Base-by-base conservation (phyloP, 768 basidiomycete genomes). In the Boletus rubropictus region DNA sequence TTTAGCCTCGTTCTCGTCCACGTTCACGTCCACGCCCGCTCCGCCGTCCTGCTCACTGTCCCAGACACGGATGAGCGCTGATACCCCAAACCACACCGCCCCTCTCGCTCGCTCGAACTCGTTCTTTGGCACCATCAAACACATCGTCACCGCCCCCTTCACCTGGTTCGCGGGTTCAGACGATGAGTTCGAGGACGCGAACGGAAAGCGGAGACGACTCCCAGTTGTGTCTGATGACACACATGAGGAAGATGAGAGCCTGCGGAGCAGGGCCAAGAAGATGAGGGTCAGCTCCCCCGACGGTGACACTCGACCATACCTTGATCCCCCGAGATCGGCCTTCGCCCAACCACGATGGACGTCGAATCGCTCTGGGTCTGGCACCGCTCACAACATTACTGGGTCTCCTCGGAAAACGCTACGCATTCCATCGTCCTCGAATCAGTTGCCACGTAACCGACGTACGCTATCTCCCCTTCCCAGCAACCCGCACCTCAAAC, bases 91-190 rank as follows among this genome's bases (percentile, higher is more conserved):
- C 8, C 54, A 53, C 57, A 35, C 71, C 58, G 46, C 65, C 54
- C 52, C 71, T 10, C 59, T 81, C 36, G 67, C 65, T 54, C 79
- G 80, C 54, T 72, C 74, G n/a, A 76, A 70, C 17, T 82, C 83
- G 22, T 72, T 85, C 56, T 62, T 84, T 35, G 80, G 79, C 41
- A 64, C 80, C 39, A 75, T 85, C 65, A 84, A 77, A 72, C 78
- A 72, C 67, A 68, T 84, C 61, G 82, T 85, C 51, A 76, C 81
- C 27, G 79, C 80, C 17, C 80, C 82, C 37, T 70, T 84, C 53
- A 38, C 64, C 40, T 72, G 76, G 67, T 80, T 84, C 67, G 73
- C 76, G 54, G 64, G 71, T 53, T 63, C 70, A 50, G 71, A 72
- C 51, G 77, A 77, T 59, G 76, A 77, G 53, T 68, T 72, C 37